A percentile compares a stretch with the other conserved stretches of the same genome.
Evolutionary conservation across 805 yeast species (phyloP).

Genomic region (Saturnispora serradocipensis): DNA sequence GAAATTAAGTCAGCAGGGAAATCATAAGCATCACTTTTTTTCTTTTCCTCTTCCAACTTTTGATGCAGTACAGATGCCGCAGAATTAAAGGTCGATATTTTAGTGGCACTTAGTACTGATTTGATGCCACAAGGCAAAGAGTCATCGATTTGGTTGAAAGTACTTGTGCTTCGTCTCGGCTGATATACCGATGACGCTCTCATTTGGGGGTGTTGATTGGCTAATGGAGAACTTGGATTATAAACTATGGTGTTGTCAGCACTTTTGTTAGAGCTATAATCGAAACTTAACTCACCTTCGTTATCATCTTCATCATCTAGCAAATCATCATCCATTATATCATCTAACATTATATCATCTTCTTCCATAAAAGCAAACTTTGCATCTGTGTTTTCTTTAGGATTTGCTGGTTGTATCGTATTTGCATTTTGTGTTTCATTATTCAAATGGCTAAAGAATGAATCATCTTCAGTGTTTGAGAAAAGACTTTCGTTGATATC

Average conservation of each 20-base stretch:
- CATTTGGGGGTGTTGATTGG: neutral
- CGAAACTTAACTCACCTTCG: neutral
- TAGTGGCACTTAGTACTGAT: neutral
- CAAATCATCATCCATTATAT: conserved; percentile 32
- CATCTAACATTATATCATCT: conserved; percentile 32
- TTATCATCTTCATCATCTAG: conserved; percentile 20
- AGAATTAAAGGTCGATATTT: neutral
- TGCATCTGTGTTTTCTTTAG: conserved; percentile 20
- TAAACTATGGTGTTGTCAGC: neutral
- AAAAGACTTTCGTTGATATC: neutral
- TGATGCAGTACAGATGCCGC: conserved; percentile 9
- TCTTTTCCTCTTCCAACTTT: conserved; percentile 30
- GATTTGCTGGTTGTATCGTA: neutral
- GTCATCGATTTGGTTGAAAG: neutral
- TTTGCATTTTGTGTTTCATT: neutral
- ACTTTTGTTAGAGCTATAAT: neutral
- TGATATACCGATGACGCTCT: neutral
- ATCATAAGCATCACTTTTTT: conserved; percentile 69
- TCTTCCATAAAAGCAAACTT: conserved; percentile 35
- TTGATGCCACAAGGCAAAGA: conserved; percentile 2
- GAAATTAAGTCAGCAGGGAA: conserved; percentile 52
- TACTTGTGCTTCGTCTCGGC: neutral
- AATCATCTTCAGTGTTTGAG: conserved; percentile 4
- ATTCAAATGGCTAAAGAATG: conserved; percentile 7
- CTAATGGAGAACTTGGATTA: neutral